These are phyloP conservation scores for Acacia crassicarpa DNA, from an alignment of 306 rosid genomes.

Conservation along the genomic window DNA sequence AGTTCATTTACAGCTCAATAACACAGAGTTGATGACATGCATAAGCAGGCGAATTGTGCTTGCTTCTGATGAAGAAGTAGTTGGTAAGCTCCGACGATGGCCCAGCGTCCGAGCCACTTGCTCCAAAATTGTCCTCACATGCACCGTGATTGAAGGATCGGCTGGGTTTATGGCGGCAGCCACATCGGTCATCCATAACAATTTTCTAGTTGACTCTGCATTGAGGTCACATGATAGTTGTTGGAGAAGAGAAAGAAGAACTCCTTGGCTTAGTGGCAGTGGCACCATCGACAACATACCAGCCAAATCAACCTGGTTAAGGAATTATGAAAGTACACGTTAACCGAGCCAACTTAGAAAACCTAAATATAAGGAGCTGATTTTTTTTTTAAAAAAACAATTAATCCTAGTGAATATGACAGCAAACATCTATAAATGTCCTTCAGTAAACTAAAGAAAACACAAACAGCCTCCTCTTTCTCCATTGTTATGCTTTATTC, in stretches of 20 bases:
- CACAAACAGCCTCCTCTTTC: not conserved
- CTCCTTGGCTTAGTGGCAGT: slow-evolving; percentile 74
- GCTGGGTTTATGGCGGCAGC: slow-evolving; percentile 61
- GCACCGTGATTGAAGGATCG: slow-evolving; percentile 52
- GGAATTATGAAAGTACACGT: slow-evolving; percentile 16
- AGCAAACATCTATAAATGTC: not conserved
- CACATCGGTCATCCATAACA: slow-evolving; percentile 71
- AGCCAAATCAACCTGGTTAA: slow-evolving; percentile 59
- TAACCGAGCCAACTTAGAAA: not conserved
- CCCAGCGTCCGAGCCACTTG: slow-evolving; percentile 55
- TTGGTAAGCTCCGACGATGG: slow-evolving; percentile 50
- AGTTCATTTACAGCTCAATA: slow-evolving; percentile 69
- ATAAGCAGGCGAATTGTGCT: slow-evolving; percentile 62
- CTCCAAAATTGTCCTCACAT: slow-evolving; percentile 52
- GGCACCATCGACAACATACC: slow-evolving; percentile 56
- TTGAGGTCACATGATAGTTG: slow-evolving; percentile 60
- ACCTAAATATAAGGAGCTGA: not conserved
- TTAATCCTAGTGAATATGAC: not conserved
- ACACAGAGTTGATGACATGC: slow-evolving; percentile 69
- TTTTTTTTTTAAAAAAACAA: not conserved
- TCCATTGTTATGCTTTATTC: slow-evolving; percentile 1
- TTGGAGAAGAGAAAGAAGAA: slow-evolving; percentile 70
- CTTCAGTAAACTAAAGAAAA: not conserved
- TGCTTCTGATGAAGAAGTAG: slow-evolving; percentile 51
- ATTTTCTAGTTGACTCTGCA: slow-evolving; percentile 50